Evolutionary conservation across 192 early-diverging fungal genomes (phyloP), one percentile per base, ranked within the genome.

Genomic region (Coemansia sp.): DNA sequence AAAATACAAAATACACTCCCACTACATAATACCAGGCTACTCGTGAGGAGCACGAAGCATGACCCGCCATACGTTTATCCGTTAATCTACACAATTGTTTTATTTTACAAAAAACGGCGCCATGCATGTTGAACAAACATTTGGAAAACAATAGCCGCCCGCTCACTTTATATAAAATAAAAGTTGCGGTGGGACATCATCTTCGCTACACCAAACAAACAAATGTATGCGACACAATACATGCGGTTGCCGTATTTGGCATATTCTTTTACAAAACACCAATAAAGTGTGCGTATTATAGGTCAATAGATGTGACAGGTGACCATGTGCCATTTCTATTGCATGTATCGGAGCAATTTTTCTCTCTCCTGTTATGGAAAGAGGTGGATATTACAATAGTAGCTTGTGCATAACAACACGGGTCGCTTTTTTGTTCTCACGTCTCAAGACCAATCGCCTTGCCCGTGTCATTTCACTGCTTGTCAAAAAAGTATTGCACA

Each of bases 321-420:
- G 41, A 16, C 16, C 41, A 43, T 16, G 41, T 43, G 41, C 13
- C 9, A 9, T 43, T 43, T 43, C 13, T n/a, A n/a, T 13, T 43
- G 41, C 41, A 43, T 43, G 41, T 43, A n/a, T 43, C 16, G 13
- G 13, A n/a, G 13, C 16, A 16, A 16, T 1, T 43, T 43, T 43
- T 43, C 38, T 43, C 11, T 43, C 41, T 43, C 41, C 41, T 43
- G 41, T 43, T 43, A 43, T 43, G 41, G 41, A 43, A 43, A n/a
- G 4, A 16, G 41, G 41, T 43, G 41, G 41, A 43, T 43, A 43
- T 43, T 43, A 43, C 41, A 43, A 43, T 43, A 43, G 13, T 43
- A 43, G 41, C 41, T 16, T 43, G 41, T 43, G 41, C 41, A 43
- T 43, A 43, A 9, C n/a, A 29, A 37, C 55, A 57, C 20, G 54